Conservation (phyloP, 164 flowering plant genomes). For the Pachysandra terminalis region DNA sequence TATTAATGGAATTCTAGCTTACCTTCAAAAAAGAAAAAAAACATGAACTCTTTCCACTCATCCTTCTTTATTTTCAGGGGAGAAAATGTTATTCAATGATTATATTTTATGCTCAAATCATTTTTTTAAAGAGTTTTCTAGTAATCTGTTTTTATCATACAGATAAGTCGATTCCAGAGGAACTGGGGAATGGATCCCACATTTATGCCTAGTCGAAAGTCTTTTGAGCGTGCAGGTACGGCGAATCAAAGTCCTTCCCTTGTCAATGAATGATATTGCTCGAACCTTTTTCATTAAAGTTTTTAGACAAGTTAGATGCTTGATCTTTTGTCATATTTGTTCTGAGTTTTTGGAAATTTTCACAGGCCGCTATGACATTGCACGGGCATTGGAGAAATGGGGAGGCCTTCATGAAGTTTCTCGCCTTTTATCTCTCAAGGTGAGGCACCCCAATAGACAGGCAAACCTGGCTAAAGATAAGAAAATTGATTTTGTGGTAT, state of each 20-base stretch:
- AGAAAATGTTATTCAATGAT: not conserved
- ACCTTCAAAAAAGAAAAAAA: no score
- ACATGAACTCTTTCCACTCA: not conserved
- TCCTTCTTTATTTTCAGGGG: not conserved
- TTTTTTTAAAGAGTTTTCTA: not conserved
- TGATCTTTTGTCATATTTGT: no score
- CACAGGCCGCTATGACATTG: conserved; percentile 90
- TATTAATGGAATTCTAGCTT: no score
- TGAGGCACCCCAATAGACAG: conserved; percentile 67
- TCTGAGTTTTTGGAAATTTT: not conserved
- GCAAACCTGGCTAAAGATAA: conserved; percentile 34
- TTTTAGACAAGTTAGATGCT: no score
- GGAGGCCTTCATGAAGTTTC: conserved; percentile 96
- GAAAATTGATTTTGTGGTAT: conserved; percentile 28
- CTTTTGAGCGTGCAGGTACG: conserved; percentile 92
- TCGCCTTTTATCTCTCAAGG: conserved; percentile 70
- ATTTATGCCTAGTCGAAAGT: conserved; percentile 87
- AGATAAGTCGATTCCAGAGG: conserved; percentile 75
- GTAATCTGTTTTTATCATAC: conserved; percentile 11
- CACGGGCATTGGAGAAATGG: conserved; percentile 96
- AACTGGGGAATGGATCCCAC: conserved; percentile 94
- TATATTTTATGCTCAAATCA: not conserved
- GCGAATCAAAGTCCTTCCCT: not conserved
- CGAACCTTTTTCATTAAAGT: no score
- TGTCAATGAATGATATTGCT: not conserved